Conservation (phyloP, 305 asterid species). For the Nicotiana rustica region DNA sequence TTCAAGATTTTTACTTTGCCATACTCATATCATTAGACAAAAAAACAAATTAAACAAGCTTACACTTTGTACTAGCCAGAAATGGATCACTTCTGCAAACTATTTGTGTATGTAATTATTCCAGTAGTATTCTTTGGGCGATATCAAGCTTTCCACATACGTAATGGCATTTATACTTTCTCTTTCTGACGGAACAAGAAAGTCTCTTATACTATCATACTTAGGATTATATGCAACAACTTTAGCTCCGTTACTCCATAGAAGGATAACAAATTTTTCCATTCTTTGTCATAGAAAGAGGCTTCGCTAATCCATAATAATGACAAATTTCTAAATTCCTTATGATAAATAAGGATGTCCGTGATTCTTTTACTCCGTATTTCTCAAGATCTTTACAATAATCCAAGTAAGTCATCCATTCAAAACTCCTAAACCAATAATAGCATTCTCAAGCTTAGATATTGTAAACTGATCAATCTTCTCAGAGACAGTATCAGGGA, state of each 20-base stretch:
- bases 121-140: neutral
- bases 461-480: neutral
- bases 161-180: neutral
- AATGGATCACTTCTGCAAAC: neutral
- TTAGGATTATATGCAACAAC: neutral
- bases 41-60: too few species aligned
- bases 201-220: neutral
- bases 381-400: neutral
- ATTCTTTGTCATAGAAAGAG: neutral
- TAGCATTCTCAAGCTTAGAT: neutral
- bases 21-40: too few species aligned
- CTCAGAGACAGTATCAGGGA: neutral
- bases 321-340: neutral
- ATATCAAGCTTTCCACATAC: neutral
- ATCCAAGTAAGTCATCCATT: neutral
- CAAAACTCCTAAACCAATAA: neutral
- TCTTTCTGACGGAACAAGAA: neutral
- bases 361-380: neutral
- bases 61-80: neutral
- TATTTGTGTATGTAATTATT: neutral
- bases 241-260: neutral
- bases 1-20: too few species aligned
- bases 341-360: neutral
- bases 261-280: neutral
- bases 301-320: neutral